phyloP scores from a whole-genome alignment of 306 rosid genomes.

The Glycyrrhiza uralensis region DNA sequence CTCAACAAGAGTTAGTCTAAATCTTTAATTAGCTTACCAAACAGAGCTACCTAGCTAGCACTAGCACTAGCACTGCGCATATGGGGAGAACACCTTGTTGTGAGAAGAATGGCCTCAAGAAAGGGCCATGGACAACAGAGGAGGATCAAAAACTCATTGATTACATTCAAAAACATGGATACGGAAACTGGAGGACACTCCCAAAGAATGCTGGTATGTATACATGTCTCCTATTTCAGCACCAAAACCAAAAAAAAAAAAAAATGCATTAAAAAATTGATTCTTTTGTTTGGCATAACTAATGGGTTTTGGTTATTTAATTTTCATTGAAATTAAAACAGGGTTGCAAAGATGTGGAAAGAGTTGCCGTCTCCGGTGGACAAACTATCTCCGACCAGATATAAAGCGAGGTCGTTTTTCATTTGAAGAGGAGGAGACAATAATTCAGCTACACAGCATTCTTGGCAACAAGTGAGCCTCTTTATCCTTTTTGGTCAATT shows the following conservation, averaged over 20 bases:
- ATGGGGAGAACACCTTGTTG: slow-evolving; percentile 98
- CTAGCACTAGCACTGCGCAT: too few relatives aligned
- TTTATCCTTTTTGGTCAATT: neutral
- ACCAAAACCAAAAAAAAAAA: too few relatives aligned
- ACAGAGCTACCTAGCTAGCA: too few relatives aligned
- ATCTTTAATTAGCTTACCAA: neutral
- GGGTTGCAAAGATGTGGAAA: slow-evolving; percentile 96
- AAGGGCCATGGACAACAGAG: slow-evolving; percentile 95
- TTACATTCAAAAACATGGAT: slow-evolving; percentile 79
- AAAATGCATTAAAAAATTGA: neutral
- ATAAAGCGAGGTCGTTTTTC: slow-evolving; percentile 87
- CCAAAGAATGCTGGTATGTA: slow-evolving; percentile 88
- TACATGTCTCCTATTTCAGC: neutral
- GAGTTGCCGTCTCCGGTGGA: slow-evolving; percentile 97
- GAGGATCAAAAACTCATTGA: slow-evolving; percentile 79
- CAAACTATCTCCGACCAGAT: slow-evolving; percentile 92
- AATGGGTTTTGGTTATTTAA: neutral
- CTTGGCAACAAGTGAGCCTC: slow-evolving; percentile 77
- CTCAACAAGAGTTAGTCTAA: neutral
- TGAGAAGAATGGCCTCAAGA: slow-evolving; percentile 83
- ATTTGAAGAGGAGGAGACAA: slow-evolving; percentile 91
- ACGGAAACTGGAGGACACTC: slow-evolving; percentile 95
- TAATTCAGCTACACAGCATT: slow-evolving; percentile 82
- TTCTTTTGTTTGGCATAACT: neutral
- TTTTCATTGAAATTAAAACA: slow-evolving; percentile 22